Conservation (phyloP, 2,329 filamentous ascomycete genomes). For the Fusarium armeniacum region DNA sequence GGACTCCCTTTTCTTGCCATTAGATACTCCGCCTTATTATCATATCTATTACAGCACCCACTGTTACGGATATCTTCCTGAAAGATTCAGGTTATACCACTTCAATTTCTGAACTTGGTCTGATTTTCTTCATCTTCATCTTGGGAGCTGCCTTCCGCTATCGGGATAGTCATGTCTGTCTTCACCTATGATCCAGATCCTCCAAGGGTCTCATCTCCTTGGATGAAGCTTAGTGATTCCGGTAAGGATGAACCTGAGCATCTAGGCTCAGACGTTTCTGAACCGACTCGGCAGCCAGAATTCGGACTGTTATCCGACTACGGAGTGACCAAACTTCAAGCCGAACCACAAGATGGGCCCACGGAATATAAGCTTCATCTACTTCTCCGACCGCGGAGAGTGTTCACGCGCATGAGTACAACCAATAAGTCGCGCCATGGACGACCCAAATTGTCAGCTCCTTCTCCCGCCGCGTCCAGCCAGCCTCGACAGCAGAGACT, state of each 20-base stretch:
- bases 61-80: slow-evolving; percentile 41
- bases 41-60: slow-evolving; percentile 24
- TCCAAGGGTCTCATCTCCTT: slow-evolving; percentile 89
- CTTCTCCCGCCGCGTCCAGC: slow-evolving; percentile 63
- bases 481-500: slow-evolving; percentile 86
- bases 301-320: slow-evolving; percentile 69
- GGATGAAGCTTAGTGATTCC: slow-evolving; percentile 73
- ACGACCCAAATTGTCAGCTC: slow-evolving; percentile 36
- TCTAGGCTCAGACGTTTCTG: slow-evolving; percentile 35
- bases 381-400: slow-evolving; percentile 81
- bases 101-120: not conserved
- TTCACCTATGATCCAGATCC: slow-evolving; percentile 95
- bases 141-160: not conserved
- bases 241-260: slow-evolving; percentile 54
- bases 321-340: slow-evolving; percentile 81
- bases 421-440: slow-evolving; percentile 33
- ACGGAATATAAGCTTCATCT: slow-evolving; percentile 98
- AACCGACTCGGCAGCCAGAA: slow-evolving; percentile 45
- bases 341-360: slow-evolving; percentile 93
- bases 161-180: slow-evolving; percentile 78
- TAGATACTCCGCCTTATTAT: slow-evolving; percentile 25
- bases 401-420: slow-evolving; percentile 80
- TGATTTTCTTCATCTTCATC: not conserved
- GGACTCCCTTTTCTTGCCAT: slow-evolving; percentile 32
- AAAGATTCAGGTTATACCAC: not conserved